A percentile compares a stretch with the other conserved stretches of the same genome.
Evolutionary conservation across 805 yeast species (phyloP).

Genomic region (Tetrapisispora fleetii): DNA sequence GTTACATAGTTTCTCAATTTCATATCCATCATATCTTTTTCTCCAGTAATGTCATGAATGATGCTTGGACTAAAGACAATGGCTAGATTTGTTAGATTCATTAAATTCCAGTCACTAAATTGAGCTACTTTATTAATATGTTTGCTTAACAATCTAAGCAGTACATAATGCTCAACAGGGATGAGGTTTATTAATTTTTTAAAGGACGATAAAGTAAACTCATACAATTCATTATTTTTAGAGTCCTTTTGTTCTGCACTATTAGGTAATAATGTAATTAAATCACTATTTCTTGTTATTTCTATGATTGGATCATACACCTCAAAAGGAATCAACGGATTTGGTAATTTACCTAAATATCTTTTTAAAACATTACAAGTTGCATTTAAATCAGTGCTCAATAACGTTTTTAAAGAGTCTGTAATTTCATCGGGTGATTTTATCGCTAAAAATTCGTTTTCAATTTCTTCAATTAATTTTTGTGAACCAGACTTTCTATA

Average conservation of each 20-base stretch:
- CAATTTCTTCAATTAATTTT: constrained; percentile 33
- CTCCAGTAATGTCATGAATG: constrained; percentile 68
- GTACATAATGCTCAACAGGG: constrained; percentile 58
- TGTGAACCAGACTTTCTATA: constrained; percentile 84
- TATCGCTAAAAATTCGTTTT: constrained; percentile 18
- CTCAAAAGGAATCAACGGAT: constrained; percentile 69
- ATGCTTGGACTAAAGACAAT: constrained; percentile 94
- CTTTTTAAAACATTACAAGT: constrained; percentile 80
- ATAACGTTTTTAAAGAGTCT: constrained; percentile 26
- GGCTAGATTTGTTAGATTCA: constrained; percentile 75
- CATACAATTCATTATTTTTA: constrained; percentile 4
- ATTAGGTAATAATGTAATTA: constrained; percentile 16
- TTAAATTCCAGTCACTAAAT: constrained; percentile 51
- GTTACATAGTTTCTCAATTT: constrained; percentile 67
- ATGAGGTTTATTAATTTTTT: constrained; percentile 37
- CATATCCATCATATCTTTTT: constrained; percentile 78
- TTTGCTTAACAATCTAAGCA: constrained; percentile 44
- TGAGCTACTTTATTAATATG: constrained; percentile 58
- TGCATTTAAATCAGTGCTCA: constrained; percentile 70
- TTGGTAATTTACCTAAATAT: constrained; percentile 73
- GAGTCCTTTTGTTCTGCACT: constrained; percentile 7
- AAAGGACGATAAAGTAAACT: constrained; percentile 32
- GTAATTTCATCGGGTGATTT: constrained; percentile 27
- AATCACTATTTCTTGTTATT: constrained; percentile 33
- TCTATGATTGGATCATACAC: constrained; percentile 58